Conservation (phyloP, 139 green algal genomes). For the Picochlorum sp. region DNA sequence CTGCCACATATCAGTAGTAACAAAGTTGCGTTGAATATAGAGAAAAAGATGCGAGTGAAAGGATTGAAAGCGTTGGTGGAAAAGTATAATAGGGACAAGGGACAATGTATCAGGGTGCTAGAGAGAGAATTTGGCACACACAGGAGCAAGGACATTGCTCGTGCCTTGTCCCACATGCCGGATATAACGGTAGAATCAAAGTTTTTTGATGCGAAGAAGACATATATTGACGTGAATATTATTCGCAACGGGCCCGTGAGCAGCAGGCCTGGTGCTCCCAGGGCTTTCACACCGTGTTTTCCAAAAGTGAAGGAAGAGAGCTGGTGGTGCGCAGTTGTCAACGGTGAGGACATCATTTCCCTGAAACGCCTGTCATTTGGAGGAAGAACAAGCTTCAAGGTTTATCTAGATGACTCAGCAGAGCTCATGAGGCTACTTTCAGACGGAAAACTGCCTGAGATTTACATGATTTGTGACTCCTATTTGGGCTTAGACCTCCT, state of each 20-base stretch:
- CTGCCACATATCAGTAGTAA: constrained; percentile 43
- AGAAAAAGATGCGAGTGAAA: constrained; percentile 80
- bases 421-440: neutral
- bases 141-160: neutral
- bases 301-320: constrained; percentile 93
- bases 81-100: neutral
- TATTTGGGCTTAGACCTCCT: constrained; percentile 79
- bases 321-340: constrained; percentile 78
- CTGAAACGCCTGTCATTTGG: constrained; percentile 72
- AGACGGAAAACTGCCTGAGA: neutral
- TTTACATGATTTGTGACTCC: constrained; percentile 76
- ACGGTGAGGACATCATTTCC: constrained; percentile 63
- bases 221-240: neutral
- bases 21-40: constrained; percentile 36
- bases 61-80: constrained; percentile 70
- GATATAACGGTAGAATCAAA: neutral
- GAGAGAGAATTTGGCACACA: neutral
- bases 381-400: constrained; percentile 5
- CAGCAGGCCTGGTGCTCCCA: constrained; percentile 8
- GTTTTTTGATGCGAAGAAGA: no score
- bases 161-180: neutral
- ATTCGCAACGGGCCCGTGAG: neutral
- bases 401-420: neutral
- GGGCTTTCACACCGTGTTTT: constrained; percentile 69
- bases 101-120: no score